These are phyloP conservation scores for Tulasnella sp. DNA, from an alignment of 768 basidiomycete genomes.

Conservation along the genomic window DNA sequence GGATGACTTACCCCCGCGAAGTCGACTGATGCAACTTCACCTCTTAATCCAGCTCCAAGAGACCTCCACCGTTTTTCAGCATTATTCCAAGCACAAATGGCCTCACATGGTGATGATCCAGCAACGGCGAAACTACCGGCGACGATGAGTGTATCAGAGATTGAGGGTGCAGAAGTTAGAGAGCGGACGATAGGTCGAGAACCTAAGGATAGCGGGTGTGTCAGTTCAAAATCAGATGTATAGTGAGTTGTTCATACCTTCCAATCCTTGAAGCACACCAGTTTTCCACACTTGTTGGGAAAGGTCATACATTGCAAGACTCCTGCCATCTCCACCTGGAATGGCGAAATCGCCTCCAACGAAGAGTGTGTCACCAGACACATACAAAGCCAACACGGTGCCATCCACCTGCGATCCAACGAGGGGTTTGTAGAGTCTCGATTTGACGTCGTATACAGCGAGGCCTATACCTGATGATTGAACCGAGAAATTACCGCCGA, in stretches of 20 bases:
- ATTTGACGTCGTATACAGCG: constrained; percentile 53
- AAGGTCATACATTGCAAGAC: constrained; percentile 74
- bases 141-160: constrained; percentile 53
- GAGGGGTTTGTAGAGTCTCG: constrained; percentile 40
- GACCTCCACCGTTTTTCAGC: constrained; percentile 60
- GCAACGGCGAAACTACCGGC: constrained; percentile 80
- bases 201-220: constrained; percentile 29
- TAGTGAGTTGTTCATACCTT: constrained; percentile 26
- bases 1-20: constrained; percentile 61
- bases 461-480: constrained; percentile 35
- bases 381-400: constrained; percentile 60
- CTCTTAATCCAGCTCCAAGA: constrained; percentile 68
- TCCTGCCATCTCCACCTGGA: constrained; percentile 40
- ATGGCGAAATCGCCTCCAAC: constrained; percentile 77
- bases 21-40: constrained; percentile 63
- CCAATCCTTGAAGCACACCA: constrained; percentile 45
- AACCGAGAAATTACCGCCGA: constrained; percentile 77
- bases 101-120: constrained; percentile 58
- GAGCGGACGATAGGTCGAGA: constrained; percentile 43
- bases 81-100: constrained; percentile 66
- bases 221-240: constrained; percentile 5
- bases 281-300: constrained; percentile 47
- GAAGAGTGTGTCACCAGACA: constrained; percentile 56
- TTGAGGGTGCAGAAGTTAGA: constrained; percentile 47
- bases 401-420: constrained; percentile 55